Conservation (phyloP, 345 rosid species). For the Acer campestre region DNA sequence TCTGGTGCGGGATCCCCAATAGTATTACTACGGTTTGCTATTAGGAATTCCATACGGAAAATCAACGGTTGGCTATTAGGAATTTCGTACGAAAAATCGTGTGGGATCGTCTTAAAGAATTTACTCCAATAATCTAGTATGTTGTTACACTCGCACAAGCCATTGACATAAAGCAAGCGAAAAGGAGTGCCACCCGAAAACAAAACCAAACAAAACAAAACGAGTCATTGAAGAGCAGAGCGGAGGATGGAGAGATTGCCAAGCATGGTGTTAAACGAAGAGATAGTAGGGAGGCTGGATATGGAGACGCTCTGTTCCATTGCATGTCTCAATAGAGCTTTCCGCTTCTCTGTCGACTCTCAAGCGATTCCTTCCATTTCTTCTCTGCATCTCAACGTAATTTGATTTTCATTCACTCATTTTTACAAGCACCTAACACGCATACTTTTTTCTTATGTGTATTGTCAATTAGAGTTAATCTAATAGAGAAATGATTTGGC, state of each 20-base stretch:
- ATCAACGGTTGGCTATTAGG: no score
- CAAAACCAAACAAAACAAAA: not conserved
- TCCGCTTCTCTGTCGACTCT: conserved; percentile 47
- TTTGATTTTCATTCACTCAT: not conserved
- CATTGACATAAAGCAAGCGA: no score
- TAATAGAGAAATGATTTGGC: conserved; percentile 11
- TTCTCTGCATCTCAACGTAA: conserved; percentile 50
- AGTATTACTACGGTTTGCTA: no score
- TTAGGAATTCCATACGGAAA: no score
- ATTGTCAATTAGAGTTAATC: not conserved
- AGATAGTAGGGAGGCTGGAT: conserved; percentile 51
- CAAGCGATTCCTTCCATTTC: conserved; percentile 43
- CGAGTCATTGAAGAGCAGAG: not conserved
- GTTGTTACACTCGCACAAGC: no score
- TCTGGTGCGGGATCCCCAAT: no score
- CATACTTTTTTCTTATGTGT: not conserved
- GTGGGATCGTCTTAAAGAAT: no score
- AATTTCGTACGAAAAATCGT: no score
- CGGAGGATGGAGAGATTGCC: conserved; percentile 31
- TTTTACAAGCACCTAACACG: not conserved
- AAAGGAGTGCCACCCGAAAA: no score
- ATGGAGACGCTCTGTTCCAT: conserved; percentile 51
- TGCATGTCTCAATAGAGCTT: conserved; percentile 49
- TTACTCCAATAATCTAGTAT: no score
- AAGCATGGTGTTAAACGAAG: conserved; percentile 36